A percentile compares a stretch with the other conserved stretches of the same genome.
These are phyloP conservation scores for Naematelia encephala DNA, from an alignment of 768 basidiomycete species.

Conservation along the genomic window DNA sequence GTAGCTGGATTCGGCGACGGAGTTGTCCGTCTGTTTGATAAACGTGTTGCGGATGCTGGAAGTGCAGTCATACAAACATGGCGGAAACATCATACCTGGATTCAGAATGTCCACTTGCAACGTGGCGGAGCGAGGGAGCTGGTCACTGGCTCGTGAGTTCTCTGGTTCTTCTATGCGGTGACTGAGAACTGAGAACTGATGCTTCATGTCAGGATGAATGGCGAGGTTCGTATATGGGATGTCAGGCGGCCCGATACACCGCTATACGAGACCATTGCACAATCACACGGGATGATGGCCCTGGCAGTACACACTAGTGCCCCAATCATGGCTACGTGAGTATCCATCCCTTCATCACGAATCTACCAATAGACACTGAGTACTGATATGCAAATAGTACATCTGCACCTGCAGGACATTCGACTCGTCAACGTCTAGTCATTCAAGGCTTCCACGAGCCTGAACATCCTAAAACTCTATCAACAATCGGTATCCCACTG, in stretches of 20 bases:
- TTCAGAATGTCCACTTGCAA: constrained; percentile 85
- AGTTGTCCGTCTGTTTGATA: constrained; percentile 81
- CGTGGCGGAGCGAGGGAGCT: constrained; percentile 66
- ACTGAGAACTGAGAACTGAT: not conserved
- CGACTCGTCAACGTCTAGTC: constrained; percentile 37
- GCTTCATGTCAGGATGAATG: constrained; percentile 64
- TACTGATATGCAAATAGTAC: constrained; percentile 16
- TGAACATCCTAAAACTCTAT: constrained; percentile 25
- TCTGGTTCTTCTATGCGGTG: not conserved
- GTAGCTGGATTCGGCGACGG: constrained; percentile 92
- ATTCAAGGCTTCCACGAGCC: constrained; percentile 42
- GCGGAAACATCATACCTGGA: constrained; percentile 76
- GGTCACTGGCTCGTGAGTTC: constrained; percentile 76
- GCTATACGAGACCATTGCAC: constrained; percentile 62
- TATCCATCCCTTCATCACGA: constrained; percentile 6
- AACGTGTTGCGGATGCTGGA: constrained; percentile 61
- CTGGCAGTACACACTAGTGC: constrained; percentile 83
- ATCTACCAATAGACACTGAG: constrained; percentile 2
- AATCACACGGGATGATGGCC: constrained; percentile 69
- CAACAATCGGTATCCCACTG: constrained; percentile 35
- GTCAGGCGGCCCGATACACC: constrained; percentile 64
- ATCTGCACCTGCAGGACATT: constrained; percentile 34
- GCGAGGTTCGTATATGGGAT: constrained; percentile 90
- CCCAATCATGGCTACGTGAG: constrained; percentile 80
- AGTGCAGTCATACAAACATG: constrained; percentile 78